Conservation (phyloP, 164 flowering plant species). For the Annona squamosa region DNA sequence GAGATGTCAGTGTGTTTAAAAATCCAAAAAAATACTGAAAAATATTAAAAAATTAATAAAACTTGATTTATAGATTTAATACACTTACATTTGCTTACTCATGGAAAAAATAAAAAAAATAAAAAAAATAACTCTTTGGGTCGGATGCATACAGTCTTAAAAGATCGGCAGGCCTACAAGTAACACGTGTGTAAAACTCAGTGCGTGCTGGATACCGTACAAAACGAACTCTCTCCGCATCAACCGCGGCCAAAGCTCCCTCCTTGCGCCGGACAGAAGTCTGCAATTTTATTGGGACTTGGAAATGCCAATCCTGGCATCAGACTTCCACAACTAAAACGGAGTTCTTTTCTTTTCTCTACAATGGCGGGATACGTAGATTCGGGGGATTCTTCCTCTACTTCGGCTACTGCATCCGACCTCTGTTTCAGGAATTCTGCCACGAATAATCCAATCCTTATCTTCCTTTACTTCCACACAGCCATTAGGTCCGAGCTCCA, state of each 20-base stretch:
- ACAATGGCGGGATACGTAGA: constrained; percentile 38
- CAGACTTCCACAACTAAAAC: constrained; percentile 34
- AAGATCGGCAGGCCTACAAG: neutral
- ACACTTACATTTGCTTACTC: too few relatives aligned
- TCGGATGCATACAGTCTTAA: too few relatives aligned
- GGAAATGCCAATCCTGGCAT: constrained; percentile 62
- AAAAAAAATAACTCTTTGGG: too few relatives aligned
- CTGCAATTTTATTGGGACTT: neutral
- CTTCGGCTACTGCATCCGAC: constrained; percentile 1
- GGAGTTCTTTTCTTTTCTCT: constrained; percentile 33
- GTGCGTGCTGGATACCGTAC: neutral
- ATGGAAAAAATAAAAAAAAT: too few relatives aligned
- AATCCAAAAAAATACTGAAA: too few relatives aligned
- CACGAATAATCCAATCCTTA: constrained; percentile 58
- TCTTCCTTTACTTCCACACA: constrained; percentile 80
- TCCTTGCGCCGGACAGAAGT: neutral
- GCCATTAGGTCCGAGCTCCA: constrained; percentile 80
- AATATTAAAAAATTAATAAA: too few relatives aligned
- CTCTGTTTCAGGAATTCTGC: constrained; percentile 26
- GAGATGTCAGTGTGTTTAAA: too few relatives aligned
- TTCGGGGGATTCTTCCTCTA: constrained; percentile 24
- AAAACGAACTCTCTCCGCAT: neutral
- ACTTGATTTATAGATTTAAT: too few relatives aligned
- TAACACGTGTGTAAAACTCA: neutral
- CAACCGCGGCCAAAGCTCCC: neutral